Evolutionary conservation across 805 yeast species (phyloP).

Genomic region (Geotrichum ghanense): DNA sequence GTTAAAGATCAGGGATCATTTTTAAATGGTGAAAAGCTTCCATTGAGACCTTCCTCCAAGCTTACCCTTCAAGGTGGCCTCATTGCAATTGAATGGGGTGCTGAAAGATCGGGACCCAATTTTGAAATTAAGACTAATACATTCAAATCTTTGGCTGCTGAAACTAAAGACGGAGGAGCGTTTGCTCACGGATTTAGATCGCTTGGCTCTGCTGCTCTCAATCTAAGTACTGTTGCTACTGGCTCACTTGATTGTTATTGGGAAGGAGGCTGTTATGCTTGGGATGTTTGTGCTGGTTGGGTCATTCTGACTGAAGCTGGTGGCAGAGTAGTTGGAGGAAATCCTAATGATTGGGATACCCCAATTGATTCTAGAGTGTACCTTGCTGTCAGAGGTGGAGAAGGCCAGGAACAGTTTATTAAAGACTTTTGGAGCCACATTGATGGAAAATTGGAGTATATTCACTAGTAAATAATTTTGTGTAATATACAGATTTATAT

Average conservation of each 20-base stretch:
- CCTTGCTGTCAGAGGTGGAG: constrained; percentile 46
- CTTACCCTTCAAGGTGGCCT: constrained; percentile 40
- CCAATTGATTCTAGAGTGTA: constrained; percentile 42
- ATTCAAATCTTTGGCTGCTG: constrained; percentile 32
- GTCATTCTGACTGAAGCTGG: constrained; percentile 49
- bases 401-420: constrained; percentile 34
- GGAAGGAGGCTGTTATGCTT: constrained; percentile 61
- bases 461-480: too few species aligned
- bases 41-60: constrained; percentile 27
- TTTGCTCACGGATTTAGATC: constrained; percentile 52
- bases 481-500: not conserved
- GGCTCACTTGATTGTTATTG: constrained; percentile 53
- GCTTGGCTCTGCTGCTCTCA: constrained; percentile 56
- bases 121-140: constrained; percentile 40
- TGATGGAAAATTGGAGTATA: constrained; percentile 34
- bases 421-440: constrained; percentile 41
- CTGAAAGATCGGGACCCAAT: constrained; percentile 42
- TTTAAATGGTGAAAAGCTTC: constrained; percentile 34
- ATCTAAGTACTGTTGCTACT: constrained; percentile 44
- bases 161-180: constrained; percentile 37
- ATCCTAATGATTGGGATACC: constrained; percentile 36
- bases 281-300: constrained; percentile 68
- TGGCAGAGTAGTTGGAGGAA: constrained; percentile 44
- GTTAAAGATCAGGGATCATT: constrained; percentile 45
- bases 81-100: constrained; percentile 50